Base-by-base conservation (phyloP, 2,329 filamentous ascomycete genomes). In the Ustilaginoidea virens region DNA sequence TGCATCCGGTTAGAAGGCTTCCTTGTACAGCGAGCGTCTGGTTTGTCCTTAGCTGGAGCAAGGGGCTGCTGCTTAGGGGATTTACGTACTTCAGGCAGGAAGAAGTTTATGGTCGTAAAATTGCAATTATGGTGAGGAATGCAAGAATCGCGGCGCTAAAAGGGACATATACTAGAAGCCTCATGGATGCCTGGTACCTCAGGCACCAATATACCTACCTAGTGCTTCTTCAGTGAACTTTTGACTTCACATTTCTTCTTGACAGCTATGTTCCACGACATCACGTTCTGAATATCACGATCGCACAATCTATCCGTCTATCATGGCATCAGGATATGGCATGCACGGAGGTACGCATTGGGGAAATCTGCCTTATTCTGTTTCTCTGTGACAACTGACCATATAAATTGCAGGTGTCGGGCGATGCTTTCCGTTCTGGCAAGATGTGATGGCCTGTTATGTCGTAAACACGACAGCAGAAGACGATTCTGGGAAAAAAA, bases 401-500 rank as follows among this genome's bases (percentile, higher is more conserved):
- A 34, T n/a, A 33, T 33, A 26, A 27, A 20, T 29, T 34, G 5
- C 43, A 74, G 69, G 69, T 46, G 66, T 69, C 37, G 63, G 62
- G 44, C 81, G 87, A 58, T 98, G 90, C 74, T 96, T 93, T 66
- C 82, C 86, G 52, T 98, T 94, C 73, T 98, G 90, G 90, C 90
- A 98, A 63, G 90, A 98, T 61, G 75, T 96, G 41, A 80, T 98
- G 53, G 85, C 85, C 47, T 98, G 90, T 73, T 98, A 98, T 57
- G 85, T 94, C 36, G 76, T 93, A 51, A 96, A 96, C 63, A 83
- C 83, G 32, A 70, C 68, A 40, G 63, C 78, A 39, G 80, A 87
- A 32, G 79, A 86, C 48, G 66, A 73, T 42, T 71, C 74, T 11
- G 82, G 82, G 43, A 90, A 86, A 63, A 79, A 75, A 56, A 92